Base-by-base conservation (phyloP, 1,284 basidiomycete genomes). In the Ganoderma meredithae region DNA sequence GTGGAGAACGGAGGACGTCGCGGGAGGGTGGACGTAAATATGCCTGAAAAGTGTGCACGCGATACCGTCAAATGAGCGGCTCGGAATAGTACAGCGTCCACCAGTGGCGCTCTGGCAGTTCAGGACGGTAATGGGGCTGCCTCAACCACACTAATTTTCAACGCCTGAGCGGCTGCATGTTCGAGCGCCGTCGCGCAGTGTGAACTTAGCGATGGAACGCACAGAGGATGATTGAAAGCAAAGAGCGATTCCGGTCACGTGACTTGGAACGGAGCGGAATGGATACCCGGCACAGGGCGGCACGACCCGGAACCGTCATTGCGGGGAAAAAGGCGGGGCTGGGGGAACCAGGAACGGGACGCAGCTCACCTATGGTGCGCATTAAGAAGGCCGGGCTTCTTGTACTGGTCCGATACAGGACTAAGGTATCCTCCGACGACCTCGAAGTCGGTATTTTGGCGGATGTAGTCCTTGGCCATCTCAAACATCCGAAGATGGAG, bases 401-500 rank as follows among this genome's bases (percentile, higher is more conserved):
- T 95, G 88, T 97, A 97, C 85, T 90, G 88, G 81, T 96, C 95
- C 74, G 92, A 95, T 79, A 98, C 96, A 44, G 96, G 96, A 76
- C 95, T 96, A 76, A 98, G 91, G 82, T 98, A 98, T 1, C 95
- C 95, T 27, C 94, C 96, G 75, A 98, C 87, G 75, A 98, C 92
- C 83, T 98, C 96, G 77, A 95, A 97, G 73, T 96, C 89, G 71
- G 95, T 96, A 75, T 94, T 95, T 78, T 98, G 96, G 64, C 95
- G 88, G 68, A 95, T 90, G 76, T 95, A 96, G 83, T 98, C 96
- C 81, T 93, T 95, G 67, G 96, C 96, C 96, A 98, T 98, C 80
- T 98, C 96, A 81, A 98, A 98, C 95, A 98, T 98, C 68, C 96
- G 93, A 47, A 95, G 90, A 77, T 92, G 92, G 67, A 94, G 89